Percentiles rank a stretch among this genome's conserved stretches.
Conservation (phyloP, 1,284 basidiomycete genomes). For the Heterobasidion annosum region DNA sequence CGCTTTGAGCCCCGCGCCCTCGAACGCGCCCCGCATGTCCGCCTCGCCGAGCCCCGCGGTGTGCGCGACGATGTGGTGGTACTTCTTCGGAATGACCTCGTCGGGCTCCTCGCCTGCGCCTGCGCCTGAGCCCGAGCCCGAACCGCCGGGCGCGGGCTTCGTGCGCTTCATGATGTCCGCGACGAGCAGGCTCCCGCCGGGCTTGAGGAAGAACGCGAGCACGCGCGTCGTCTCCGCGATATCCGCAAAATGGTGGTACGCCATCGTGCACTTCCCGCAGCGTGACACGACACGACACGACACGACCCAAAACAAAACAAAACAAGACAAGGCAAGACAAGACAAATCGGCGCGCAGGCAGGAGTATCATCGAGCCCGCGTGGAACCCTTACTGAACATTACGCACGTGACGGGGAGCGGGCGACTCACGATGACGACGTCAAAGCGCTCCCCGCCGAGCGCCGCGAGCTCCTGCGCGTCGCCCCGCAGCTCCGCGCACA, state of each 20-base stretch:
- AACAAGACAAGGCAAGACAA: no score
- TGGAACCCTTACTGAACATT: background rate
- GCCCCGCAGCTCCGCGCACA: slow-evolving; percentile 40
- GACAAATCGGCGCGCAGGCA: no score
- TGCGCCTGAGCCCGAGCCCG: no score
- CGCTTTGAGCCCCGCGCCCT: slow-evolving; percentile 33
- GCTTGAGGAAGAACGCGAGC: slow-evolving; percentile 48
- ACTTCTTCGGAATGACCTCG: slow-evolving; percentile 16
- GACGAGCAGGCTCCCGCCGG: slow-evolving; percentile 52
- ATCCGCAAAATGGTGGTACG: slow-evolving; percentile 61
- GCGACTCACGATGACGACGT: slow-evolving; percentile 48
- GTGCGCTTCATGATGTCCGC: slow-evolving; percentile 32
- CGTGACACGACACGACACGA: background rate
- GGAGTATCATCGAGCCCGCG: background rate
- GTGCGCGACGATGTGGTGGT: slow-evolving; percentile 42
- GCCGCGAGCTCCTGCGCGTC: slow-evolving; percentile 31
- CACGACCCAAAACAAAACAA: no score
- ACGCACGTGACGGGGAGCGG: slow-evolving; percentile 1
- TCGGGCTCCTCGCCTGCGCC: slow-evolving; percentile 7
- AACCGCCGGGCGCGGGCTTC: no score
- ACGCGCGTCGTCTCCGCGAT: slow-evolving; percentile 40
- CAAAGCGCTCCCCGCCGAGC: slow-evolving; percentile 40
- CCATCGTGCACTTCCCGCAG: slow-evolving; percentile 57
- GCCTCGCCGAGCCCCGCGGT: slow-evolving; percentile 37
- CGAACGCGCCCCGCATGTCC: slow-evolving; percentile 36